phyloP scores from a whole-genome alignment of 2,329 filamentous ascomycete genomes.

The Penicillium sp. region DNA sequence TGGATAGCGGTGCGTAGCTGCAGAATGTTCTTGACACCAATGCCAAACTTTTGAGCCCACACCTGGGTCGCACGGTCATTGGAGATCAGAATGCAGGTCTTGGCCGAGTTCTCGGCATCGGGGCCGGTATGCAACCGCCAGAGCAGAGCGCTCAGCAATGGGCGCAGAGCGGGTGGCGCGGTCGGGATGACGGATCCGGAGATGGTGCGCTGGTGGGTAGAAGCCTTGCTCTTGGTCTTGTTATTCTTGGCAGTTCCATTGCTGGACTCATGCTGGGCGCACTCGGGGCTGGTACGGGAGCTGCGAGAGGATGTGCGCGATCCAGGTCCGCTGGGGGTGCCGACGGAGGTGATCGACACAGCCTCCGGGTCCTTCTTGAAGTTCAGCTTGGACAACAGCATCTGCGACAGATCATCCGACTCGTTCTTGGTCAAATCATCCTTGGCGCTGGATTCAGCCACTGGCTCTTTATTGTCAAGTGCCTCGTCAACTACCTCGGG shows the following conservation, averaged over 20 bases:
- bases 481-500: conserved; percentile 27
- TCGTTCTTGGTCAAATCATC: conserved; percentile 13
- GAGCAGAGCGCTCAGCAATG: conserved; percentile 46
- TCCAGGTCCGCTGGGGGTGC: conserved; percentile 44
- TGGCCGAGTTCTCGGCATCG: conserved; percentile 34
- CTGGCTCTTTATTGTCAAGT: conserved; percentile 18
- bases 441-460: conserved; percentile 22
- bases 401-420: conserved; percentile 46
- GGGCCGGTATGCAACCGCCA: conserved; percentile 46
- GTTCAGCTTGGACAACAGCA: conserved; percentile 50
- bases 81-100: conserved; percentile 45
- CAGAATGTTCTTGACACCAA: conserved; percentile 50
- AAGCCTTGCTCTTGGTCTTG: conserved; percentile 21
- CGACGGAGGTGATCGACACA: conserved; percentile 43
- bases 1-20: conserved; percentile 50
- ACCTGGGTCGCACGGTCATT: conserved; percentile 46
- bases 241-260: conserved; percentile 23
- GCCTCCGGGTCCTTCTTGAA: conserved; percentile 46
- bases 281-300: conserved; percentile 48
- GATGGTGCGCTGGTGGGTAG: conserved; percentile 33
- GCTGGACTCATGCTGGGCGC: conserved; percentile 31
- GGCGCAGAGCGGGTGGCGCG: conserved; percentile 43
- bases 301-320: conserved; percentile 48
- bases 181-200: conserved; percentile 38
- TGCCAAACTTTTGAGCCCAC: conserved; percentile 50